Evolutionary conservation across 2,329 filamentous ascomycete species (phyloP).

Genomic region (Fusarium heterosporum): DNA sequence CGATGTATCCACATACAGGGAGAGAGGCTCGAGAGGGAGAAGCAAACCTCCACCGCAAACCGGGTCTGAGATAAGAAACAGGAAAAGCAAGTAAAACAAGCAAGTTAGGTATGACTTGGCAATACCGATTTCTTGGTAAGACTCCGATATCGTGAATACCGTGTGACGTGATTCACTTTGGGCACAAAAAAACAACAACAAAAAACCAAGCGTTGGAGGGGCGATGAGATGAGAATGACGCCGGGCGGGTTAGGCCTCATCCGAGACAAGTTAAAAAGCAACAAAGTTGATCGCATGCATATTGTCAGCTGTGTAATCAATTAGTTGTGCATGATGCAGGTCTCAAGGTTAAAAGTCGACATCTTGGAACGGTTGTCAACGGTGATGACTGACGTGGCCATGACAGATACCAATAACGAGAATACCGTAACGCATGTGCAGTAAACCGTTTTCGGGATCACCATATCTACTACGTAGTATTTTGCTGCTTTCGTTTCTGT

Average conservation of each 20-base stretch:
- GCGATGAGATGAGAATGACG: constrained; percentile 2
- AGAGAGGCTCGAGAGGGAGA: constrained; percentile 16
- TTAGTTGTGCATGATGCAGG: constrained; percentile 13
- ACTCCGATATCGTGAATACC: neutral
- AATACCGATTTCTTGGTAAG: neutral
- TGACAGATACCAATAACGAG: constrained; percentile 13
- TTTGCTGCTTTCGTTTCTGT: neutral
- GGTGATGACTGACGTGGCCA: constrained; percentile 40
- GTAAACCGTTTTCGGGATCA: neutral
- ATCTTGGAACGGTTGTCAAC: constrained; percentile 28
- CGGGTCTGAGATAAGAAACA: constrained; percentile 1
- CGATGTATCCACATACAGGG: constrained; percentile 14
- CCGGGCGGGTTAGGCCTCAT: constrained; percentile 18
- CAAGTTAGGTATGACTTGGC: constrained; percentile 10
- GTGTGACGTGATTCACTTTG: constrained; percentile 20
- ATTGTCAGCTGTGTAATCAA: constrained; percentile 19
- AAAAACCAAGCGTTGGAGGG: constrained; percentile 24
- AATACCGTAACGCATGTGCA: neutral
- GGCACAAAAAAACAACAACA: neutral
- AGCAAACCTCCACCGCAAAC: constrained; percentile 3
- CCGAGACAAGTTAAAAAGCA: constrained; percentile 28
- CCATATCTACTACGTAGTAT: neutral
- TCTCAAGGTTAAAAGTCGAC: neutral
- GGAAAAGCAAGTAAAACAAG: constrained; percentile 3
- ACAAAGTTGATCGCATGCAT: constrained; percentile 17